Conservation (phyloP, 768 basidiomycete genomes). For the Mycena vitilis region DNA sequence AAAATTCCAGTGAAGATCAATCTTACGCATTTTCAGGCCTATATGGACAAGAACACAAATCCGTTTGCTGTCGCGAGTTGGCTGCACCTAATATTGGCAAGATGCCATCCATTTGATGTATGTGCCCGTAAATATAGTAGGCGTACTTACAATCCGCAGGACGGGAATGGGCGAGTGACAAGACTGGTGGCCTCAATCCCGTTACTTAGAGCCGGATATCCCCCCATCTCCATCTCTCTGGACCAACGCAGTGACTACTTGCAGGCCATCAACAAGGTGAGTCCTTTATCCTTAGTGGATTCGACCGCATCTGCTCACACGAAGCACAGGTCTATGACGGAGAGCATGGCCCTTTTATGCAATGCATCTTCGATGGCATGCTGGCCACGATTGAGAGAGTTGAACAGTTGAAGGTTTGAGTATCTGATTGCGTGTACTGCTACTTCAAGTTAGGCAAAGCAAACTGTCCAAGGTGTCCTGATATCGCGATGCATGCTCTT, state of each 20-base stretch:
- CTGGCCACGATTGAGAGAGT: conserved; percentile 24
- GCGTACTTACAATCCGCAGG: conserved; percentile 34
- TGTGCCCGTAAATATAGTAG: not conserved
- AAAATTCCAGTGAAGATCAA: not conserved
- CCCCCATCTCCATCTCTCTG: conserved; percentile 43
- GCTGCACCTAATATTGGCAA: conserved; percentile 43
- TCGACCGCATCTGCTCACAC: conserved; percentile 11
- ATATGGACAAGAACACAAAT: conserved; percentile 37
- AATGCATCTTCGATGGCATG: conserved; percentile 42
- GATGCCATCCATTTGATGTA: conserved; percentile 48
- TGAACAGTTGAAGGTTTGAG: conserved; percentile 14
- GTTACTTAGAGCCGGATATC: conserved; percentile 44
- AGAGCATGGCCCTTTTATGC: conserved; percentile 38
- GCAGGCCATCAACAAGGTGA: conserved; percentile 39
- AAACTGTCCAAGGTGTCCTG: too few relatives aligned
- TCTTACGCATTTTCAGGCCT: conserved; percentile 23
- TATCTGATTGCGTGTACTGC: too few relatives aligned
- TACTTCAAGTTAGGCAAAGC: too few relatives aligned
- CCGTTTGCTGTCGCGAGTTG: conserved; percentile 47
- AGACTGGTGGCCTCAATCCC: conserved; percentile 48
- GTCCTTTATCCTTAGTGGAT: conserved; percentile 9
- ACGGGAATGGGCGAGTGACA: conserved; percentile 46
- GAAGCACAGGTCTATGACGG: conserved; percentile 40
- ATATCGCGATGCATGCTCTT: too few relatives aligned
- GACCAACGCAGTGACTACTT: conserved; percentile 42